Base-by-base conservation (phyloP, 805 yeast genomes). In the Metschnikowia cerradonensis region DNA sequence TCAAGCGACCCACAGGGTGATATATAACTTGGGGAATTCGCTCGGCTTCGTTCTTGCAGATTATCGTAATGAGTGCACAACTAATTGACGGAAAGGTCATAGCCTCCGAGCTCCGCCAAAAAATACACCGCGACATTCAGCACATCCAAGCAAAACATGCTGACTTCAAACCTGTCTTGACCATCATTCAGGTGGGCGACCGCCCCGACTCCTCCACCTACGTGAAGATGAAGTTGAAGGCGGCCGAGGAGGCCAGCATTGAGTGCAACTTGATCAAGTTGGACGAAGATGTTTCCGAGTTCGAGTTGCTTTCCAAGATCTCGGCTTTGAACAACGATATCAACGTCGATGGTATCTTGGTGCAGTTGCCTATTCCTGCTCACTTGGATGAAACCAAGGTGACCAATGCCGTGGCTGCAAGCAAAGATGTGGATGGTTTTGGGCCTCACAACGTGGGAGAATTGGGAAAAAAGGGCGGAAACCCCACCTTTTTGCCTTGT, bases 361-460 rank as follows among this genome's bases (percentile, higher is more conserved):
- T 88, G 50, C 96, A 88, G 67, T 73, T 88, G 51, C 96, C 96
- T 6, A 67, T 88, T 47, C 96, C 95, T 34, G 66, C 68, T 13
- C 90, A 85, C 61, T 70, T 87, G 51, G 79, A 85, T 64, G 90
- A 86, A 67, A 76, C 84, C 37, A 73, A 70, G 55, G 74, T 87
- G 56, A 86, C 94, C 38, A 79, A 81, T 61, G 77, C 86, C 36
- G 92, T 88, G 20, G 66, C 73, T 32, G 79, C 82, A 36, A 75
- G 75, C 47, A 88, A 88, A 64, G 96, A 88, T 61, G 92, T 88
- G 36, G 96, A 88, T 66, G 96, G 96, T 1, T 86, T 88, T 61
- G 88, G 88, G 49, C 84, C 88, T 51, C 80, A 67, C 71, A 88
- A 88, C 65, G 83, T 84, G 38, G 94, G 94, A 51, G 91, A 86